Evolutionary conservation across 2,329 filamentous ascomycete species (phyloP), one percentile per base, ranked within the genome.

Genomic region (Gaeumannomyces sp.): DNA sequence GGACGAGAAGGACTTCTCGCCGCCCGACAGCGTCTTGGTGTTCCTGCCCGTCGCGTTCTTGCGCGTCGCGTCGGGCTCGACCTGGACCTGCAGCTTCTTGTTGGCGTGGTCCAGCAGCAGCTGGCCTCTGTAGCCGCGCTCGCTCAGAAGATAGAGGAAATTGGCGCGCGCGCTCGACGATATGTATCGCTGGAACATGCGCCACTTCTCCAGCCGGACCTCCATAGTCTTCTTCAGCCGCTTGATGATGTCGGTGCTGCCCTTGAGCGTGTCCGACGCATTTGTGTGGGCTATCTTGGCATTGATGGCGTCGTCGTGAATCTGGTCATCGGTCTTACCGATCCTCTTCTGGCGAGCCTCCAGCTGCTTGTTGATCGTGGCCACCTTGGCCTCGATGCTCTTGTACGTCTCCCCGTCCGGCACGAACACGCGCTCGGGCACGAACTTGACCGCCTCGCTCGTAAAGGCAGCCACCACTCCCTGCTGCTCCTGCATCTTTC

Each of bases 1-100:
- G 4, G 94, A 97, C 4, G 93, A 96, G 75, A 98, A 99, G 0
- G 94, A 98, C 76, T 99, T 99, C 75, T 99, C 95, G 35, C 95
- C 95, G 64, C 95, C 95, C 11, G 93, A 97, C 1, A 99, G 81
- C 0, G 94, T 98, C 77, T 92, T 96, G 29, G 95, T 94, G 72
- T 91, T 90, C 62, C 94, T 86, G 2, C 92, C 93, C 4, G 85
- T 82, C 28, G 85, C 85, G 67, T 84, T 88, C 70, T 83, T 86
- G 69, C 84, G 88, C 28, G 90, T 95, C 72, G 86, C 82, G 67
- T 89, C 86, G 0, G 87, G 87, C 73, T 89, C 86, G 67, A 94
- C 90, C 68, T 90, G 84, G 66, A 99, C 85, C 68, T 93, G 88
- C 53, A 99, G 85, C 65, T 85, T 81, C 70, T 89, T 89, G n/a